Evolutionary conservation across 176 grass and related monocot species (phyloP), one percentile per base, ranked within the genome.

Genomic region (Bromus sterilis): DNA sequence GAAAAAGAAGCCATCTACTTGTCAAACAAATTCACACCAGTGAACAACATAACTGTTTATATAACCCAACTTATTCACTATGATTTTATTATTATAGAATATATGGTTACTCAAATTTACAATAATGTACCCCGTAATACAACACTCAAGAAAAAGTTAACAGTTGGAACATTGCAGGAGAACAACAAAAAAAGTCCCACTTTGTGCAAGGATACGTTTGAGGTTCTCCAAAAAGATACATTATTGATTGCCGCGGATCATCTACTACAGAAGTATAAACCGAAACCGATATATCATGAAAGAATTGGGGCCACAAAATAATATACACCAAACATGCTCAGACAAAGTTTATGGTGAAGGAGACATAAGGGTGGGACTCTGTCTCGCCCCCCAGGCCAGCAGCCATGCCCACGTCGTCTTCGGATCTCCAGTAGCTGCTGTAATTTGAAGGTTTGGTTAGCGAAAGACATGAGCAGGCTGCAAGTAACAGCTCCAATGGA

Each of bases 351-450:
- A 97, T 84, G 64, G 89, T 97, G 88, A 94, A 97, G 43, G 91
- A 97, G 23, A 94, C 91, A 33, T 97, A 97, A 68, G 91, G 89
- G 78, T 91, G 79, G 24, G 77, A 42, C 56, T 94, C 94, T 2
- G 80, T 60, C 92, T 97, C 94, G 69, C 94, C 80, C 58, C 87
- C 91, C 37, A 97, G 40, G 36, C 94, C 89, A 51, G 87, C 76
- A 32, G 40, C 12, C 40, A 97, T 11, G 0, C 80, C 71, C 12
- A 87, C 77, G 2, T 97, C 94, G 15, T 97, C 91, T 42, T 94
- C 97, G 0, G 73, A 86, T 88, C 94, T 94, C 94, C 94, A 97
- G 56, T 87, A 97, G 72, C 83, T 88, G 77, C 97, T 99, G 84
- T 28, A 64, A 85, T 39, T 12, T 4, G 78, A 79, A 74, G 6